Conservation (phyloP, 768 basidiomycete genomes). For the Sporobolomyces pararoseus region DNA sequence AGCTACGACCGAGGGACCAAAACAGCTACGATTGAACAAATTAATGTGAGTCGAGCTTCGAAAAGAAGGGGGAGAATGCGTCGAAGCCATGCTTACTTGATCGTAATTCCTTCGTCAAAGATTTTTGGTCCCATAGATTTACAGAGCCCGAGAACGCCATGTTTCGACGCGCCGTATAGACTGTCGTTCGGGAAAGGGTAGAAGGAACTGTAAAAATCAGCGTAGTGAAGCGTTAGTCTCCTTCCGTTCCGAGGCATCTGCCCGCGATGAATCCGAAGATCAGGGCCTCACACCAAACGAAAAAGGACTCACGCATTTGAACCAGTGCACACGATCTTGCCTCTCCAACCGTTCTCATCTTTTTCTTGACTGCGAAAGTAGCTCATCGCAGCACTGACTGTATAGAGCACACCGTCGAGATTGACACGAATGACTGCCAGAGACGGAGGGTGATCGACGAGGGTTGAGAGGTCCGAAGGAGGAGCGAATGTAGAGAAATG, state of each 20-base stretch:
- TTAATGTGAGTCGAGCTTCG: not conserved
- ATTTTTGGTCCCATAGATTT: constrained; percentile 29
- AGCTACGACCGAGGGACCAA: constrained; percentile 36
- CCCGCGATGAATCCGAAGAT: not conserved
- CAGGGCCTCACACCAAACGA: not conserved
- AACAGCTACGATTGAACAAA: constrained; percentile 13
- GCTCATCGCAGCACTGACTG: constrained; percentile 19
- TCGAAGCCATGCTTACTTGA: constrained; percentile 26
- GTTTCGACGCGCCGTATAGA: constrained; percentile 25
- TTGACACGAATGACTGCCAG: constrained; percentile 33
- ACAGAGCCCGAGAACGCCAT: constrained; percentile 25
- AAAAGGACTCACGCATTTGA: constrained; percentile 34
- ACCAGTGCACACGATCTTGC: constrained; percentile 38
- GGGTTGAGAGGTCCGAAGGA: constrained; percentile 18
- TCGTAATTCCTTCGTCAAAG: constrained; percentile 35
- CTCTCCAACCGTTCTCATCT: constrained; percentile 32
- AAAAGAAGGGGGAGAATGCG: not conserved
- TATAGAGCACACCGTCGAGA: constrained; percentile 36
- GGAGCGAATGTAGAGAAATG: constrained; percentile 28
- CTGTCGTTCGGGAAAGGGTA: constrained; percentile 40
- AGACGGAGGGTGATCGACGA: constrained; percentile 13
- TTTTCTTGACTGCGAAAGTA: constrained; percentile 36
- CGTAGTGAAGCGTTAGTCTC: not conserved
- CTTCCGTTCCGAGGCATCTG: too few relatives aligned
- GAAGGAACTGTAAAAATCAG: constrained; percentile 8